A percentile compares a stretch with the other conserved stretches of the same genome.
Evolutionary conservation across 257 asterid species (phyloP).

Genomic region (Przewalskia tangutica): DNA sequence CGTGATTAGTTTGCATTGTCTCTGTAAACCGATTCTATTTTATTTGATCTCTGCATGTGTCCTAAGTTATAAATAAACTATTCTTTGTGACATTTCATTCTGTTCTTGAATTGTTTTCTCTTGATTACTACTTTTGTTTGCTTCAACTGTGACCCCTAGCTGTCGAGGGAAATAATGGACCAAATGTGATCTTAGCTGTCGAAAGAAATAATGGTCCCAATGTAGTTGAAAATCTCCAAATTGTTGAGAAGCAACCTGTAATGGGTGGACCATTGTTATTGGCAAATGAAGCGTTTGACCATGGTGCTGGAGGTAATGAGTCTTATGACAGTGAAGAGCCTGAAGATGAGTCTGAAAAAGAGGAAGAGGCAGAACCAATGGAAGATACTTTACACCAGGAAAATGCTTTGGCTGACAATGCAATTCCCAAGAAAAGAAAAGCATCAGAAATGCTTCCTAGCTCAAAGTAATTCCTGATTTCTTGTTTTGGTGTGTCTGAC

Average conservation of each 20-base stretch:
- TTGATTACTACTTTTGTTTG: not conserved
- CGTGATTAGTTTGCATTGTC: not conserved
- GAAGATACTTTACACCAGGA: too few species aligned
- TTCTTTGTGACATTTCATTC: not conserved
- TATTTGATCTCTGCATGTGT: not conserved
- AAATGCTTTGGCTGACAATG: conserved; percentile 21
- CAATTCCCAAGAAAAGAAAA: conserved; percentile 48
- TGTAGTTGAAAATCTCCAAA: conserved; percentile 29
- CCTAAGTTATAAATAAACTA: not conserved
- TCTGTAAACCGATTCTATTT: not conserved
- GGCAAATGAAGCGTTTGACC: conserved; percentile 64
- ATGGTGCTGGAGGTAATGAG: conserved; percentile 23
- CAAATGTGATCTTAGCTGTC: conserved; percentile 25
- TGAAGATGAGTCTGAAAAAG: conserved; percentile 25
- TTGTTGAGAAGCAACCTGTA: conserved; percentile 33
- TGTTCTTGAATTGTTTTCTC: not conserved
- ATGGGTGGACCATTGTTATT: conserved; percentile 43
- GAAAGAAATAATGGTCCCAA: conserved; percentile 33
- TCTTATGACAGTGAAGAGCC: conserved; percentile 38
- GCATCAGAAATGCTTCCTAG: conserved; percentile 41
- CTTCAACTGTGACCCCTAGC: not conserved
- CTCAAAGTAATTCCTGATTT: conserved; percentile 37
- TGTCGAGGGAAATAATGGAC: conserved; percentile 34
- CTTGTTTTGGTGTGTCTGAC: not conserved
- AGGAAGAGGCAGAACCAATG: conserved; percentile 9